Evolutionary conservation across 1,139 yeast genomes (phyloP).

Genomic region (Yamadazyma conglobata): DNA sequence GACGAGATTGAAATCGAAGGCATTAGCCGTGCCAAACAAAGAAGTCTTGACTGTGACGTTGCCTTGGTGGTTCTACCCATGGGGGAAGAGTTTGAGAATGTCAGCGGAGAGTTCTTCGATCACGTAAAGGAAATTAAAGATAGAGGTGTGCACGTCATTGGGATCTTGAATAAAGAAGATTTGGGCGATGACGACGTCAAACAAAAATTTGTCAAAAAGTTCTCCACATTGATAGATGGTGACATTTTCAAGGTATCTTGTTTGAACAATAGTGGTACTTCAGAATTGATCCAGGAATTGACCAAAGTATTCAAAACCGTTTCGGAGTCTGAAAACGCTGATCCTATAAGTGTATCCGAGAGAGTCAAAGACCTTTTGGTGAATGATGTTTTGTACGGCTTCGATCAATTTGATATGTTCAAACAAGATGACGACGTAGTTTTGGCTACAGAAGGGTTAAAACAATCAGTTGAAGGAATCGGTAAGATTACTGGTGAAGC

Average conservation of each 20-base stretch:
- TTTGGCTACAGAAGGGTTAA: conserved; percentile 74
- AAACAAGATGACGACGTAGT: conserved; percentile 66
- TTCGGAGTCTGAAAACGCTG: conserved; percentile 45
- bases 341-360: conserved; percentile 68
- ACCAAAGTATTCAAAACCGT: conserved; percentile 46
- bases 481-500: conserved; percentile 91
- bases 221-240: conserved; percentile 3
- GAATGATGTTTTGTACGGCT: conserved; percentile 72
- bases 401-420: conserved; percentile 54
- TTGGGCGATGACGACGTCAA: conserved; percentile 30
- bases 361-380: conserved; percentile 70
- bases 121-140: conserved; percentile 32
- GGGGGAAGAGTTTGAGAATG: conserved; percentile 11
- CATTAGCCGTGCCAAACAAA: conserved; percentile 66
- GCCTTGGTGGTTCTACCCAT: conserved; percentile 53
- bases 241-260: conserved; percentile 52
- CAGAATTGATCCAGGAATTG: conserved; percentile 31
- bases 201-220: conserved; percentile 12
- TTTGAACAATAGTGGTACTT: conserved; percentile 52
- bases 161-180: conserved; percentile 64
- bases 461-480: conserved; percentile 77
- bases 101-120: conserved; percentile 21
- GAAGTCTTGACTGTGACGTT: conserved; percentile 59
- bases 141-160: conserved; percentile 28
- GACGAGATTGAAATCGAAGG: conserved; percentile 80